Conservation (phyloP, 306 rosid genomes). For the Heteromeles arbutifolia region DNA sequence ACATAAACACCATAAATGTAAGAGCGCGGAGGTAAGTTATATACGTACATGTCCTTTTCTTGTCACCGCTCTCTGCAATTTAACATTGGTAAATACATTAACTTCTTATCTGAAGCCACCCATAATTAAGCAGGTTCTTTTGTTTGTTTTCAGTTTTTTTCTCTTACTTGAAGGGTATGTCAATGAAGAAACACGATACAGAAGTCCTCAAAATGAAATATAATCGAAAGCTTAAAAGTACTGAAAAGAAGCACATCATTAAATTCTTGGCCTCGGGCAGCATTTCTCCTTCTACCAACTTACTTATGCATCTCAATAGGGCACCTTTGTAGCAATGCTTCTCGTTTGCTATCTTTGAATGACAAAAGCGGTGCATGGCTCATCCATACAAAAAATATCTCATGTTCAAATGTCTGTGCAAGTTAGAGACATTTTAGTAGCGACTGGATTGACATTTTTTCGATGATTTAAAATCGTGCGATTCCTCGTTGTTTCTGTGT, state of each 20-base stretch:
- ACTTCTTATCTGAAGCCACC: neutral
- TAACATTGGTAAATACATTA: neutral
- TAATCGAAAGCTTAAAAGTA: neutral
- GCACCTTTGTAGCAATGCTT: neutral
- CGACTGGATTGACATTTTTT: neutral
- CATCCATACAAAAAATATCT: neutral
- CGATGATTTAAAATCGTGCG: neutral
- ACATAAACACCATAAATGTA: neutral
- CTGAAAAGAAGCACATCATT: neutral
- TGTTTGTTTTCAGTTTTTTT: neutral
- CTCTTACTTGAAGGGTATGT: neutral
- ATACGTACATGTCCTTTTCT: neutral
- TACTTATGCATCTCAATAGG: neutral
- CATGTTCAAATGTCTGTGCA: conserved; percentile 1
- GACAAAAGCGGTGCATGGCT: neutral
- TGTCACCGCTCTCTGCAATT: neutral
- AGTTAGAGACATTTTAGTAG: neutral
- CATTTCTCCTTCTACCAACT: neutral
- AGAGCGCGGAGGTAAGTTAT: neutral
- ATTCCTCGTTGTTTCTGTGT: neutral
- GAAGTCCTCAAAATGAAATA: conserved; percentile 1
- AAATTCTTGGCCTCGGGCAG: neutral
- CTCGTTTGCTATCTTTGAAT: neutral
- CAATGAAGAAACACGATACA: neutral
- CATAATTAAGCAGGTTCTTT: neutral